These are phyloP conservation scores for Tuber indicum DNA, from an alignment of 495 filamentous ascomycete species.

Conservation along the genomic window DNA sequence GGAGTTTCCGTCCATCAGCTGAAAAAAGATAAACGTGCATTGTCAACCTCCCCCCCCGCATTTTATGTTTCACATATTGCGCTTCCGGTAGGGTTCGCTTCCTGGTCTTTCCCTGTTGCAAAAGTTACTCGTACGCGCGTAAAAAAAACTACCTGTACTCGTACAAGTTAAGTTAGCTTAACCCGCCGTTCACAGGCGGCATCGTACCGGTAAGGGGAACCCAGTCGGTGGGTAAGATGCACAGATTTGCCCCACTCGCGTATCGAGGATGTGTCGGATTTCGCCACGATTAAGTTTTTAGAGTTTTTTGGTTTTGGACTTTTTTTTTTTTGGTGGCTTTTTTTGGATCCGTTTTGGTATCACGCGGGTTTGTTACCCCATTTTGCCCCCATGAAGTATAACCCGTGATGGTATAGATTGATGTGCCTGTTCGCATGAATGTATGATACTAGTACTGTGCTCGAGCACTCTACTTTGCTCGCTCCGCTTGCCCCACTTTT, in stretches of 20 bases:
- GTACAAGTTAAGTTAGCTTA: no score
- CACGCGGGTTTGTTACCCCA: not conserved
- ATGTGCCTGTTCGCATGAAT: not conserved
- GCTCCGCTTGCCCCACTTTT: not conserved
- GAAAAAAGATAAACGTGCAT: not conserved
- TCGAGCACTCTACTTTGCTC: no score
- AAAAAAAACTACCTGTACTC: no score
- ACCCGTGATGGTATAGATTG: not conserved
- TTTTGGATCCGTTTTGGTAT: not conserved
- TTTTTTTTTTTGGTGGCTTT: not conserved
- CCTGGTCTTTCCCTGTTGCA: not conserved
- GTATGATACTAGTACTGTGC: no score
- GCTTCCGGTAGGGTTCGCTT: not conserved
- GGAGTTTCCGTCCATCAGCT: not conserved
- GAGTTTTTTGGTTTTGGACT: not conserved
- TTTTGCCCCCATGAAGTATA: no score
- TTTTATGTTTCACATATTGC: not conserved
- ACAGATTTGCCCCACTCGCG: not conserved
- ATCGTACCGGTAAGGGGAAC: not conserved
- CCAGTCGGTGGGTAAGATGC: not conserved
- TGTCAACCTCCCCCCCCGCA: not conserved
- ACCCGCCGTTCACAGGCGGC: no score
- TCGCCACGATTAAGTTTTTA: slow-evolving; percentile 3
- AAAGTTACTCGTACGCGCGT: not conserved
- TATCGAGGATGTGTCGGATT: not conserved